Percentiles rank a stretch among this genome's conserved stretches.
Evolutionary conservation across 1,284 basidiomycete species (phyloP).

Genomic region (Coniferiporia sulphurascens): DNA sequence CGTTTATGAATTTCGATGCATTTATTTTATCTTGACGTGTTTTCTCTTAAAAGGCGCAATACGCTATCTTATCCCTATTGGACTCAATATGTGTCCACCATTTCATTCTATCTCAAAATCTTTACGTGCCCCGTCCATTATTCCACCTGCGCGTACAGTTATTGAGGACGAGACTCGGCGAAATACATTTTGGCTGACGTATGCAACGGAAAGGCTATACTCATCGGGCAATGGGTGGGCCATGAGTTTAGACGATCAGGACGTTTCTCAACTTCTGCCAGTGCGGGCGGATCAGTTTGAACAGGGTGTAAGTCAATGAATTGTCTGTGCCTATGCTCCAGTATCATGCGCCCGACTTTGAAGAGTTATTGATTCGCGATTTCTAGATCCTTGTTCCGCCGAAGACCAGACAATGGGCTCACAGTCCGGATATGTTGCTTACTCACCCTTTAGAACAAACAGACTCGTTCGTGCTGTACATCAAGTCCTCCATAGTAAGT

Average conservation of each 20-base stretch:
- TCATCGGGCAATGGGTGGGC: constrained; percentile 69
- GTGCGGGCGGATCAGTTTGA: constrained; percentile 56
- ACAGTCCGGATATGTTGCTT: constrained; percentile 52
- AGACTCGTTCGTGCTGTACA: constrained; percentile 70
- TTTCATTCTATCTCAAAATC: constrained; percentile 58
- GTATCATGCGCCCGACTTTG: background rate
- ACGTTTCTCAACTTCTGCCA: constrained; percentile 66
- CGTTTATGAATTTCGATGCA: too few species aligned
- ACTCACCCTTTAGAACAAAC: constrained; percentile 57
- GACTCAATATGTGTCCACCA: constrained; percentile 63
- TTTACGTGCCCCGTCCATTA: constrained; percentile 48
- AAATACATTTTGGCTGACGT: constrained; percentile 71
- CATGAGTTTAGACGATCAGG: constrained; percentile 63
- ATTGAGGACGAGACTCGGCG: constrained; percentile 66
- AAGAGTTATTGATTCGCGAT: constrained; percentile 20
- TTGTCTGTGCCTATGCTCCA: background rate
- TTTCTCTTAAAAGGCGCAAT: constrained; percentile 30
- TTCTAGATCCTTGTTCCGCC: constrained; percentile 47
- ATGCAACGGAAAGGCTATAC: constrained; percentile 60
- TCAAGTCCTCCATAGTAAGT: constrained; percentile 53
- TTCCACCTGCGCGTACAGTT: constrained; percentile 51
- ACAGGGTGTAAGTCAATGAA: constrained; percentile 43
- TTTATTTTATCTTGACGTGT: too few species aligned
- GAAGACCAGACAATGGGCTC: constrained; percentile 63
- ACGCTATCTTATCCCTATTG: constrained; percentile 57